Conservation (phyloP, 2,329 filamentous ascomycete genomes). For the Penicillium hesseltinei region DNA sequence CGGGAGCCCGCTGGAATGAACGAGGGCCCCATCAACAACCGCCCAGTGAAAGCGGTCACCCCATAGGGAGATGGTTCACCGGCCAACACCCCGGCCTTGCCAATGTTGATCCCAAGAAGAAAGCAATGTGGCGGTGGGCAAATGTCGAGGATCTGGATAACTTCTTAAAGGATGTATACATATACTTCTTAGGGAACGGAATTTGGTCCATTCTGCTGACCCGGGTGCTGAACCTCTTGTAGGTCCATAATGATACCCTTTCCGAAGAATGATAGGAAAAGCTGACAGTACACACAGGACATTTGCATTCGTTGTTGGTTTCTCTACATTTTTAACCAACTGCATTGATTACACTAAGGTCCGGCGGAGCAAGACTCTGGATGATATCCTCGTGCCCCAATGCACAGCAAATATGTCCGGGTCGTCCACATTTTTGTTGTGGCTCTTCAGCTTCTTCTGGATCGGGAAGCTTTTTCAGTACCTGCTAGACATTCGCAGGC, state of each 20-base stretch:
- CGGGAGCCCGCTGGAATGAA: slow-evolving; percentile 52
- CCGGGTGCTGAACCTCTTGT: slow-evolving; percentile 70
- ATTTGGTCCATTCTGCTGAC: slow-evolving; percentile 80
- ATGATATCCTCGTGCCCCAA: slow-evolving; percentile 65
- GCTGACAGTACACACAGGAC: slow-evolving; percentile 54
- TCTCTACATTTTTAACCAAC: slow-evolving; percentile 79
- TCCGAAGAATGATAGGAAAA: background rate
- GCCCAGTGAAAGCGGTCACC: slow-evolving; percentile 18
- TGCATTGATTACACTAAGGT: slow-evolving; percentile 80
- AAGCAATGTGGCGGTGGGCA: slow-evolving; percentile 88
- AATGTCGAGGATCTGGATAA: slow-evolving; percentile 87
- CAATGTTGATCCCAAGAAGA: slow-evolving; percentile 63
- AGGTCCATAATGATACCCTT: slow-evolving; percentile 37
- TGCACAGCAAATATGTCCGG: slow-evolving; percentile 75
- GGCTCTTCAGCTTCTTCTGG: slow-evolving; percentile 84
- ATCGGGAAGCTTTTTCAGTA: slow-evolving; percentile 75
- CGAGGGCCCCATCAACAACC: slow-evolving; percentile 45
- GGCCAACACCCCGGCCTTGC: slow-evolving; percentile 37
- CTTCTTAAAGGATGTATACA: slow-evolving; percentile 81
- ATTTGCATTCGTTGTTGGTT: slow-evolving; percentile 75
- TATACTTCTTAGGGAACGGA: slow-evolving; percentile 79
- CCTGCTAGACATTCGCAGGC: slow-evolving; percentile 67
- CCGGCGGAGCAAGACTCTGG: slow-evolving; percentile 60
- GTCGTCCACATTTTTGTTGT: slow-evolving; percentile 73
- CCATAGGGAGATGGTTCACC: slow-evolving; percentile 26